Evolutionary conservation across 768 basidiomycete species (phyloP).

Genomic region (Termitomyces titanicus): DNA sequence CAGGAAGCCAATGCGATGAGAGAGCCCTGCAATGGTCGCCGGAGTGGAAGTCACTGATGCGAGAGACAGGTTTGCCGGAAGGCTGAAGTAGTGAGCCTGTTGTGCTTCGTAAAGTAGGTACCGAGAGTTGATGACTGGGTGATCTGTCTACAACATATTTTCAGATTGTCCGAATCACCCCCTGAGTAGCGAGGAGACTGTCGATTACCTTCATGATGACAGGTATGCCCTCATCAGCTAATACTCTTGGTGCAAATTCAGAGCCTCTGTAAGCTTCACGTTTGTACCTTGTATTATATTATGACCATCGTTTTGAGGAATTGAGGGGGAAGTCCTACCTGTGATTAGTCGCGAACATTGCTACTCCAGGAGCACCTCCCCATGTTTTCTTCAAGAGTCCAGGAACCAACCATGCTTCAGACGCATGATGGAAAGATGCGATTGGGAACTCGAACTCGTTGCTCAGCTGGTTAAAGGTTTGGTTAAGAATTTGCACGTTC

Average conservation of each 20-base stretch:
- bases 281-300: constrained; percentile 35
- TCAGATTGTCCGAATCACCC: not conserved
- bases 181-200: not conserved
- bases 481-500: not conserved
- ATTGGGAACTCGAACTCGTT: constrained; percentile 89
- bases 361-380: constrained; percentile 64
- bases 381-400: constrained; percentile 73
- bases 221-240: constrained; percentile 67
- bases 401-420: constrained; percentile 89
- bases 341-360: constrained; percentile 78
- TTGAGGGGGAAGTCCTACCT: constrained; percentile 32
- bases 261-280: constrained; percentile 68
- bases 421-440: constrained; percentile 82
- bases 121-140: constrained; percentile 58
- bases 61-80: constrained; percentile 54
- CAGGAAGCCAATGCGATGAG: constrained; percentile 70
- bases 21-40: constrained; percentile 63
- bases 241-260: constrained; percentile 70
- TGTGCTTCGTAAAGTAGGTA: constrained; percentile 72
- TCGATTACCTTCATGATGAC: constrained; percentile 71
- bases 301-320: too few relatives aligned
- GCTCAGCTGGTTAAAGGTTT: constrained; percentile 48
- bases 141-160: constrained; percentile 43
- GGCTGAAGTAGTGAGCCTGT: constrained; percentile 65
- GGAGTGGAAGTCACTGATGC: constrained; percentile 65